Percentiles rank a stretch among this genome's conserved stretches.
These are phyloP conservation scores for Seiridium unicorne DNA, from an alignment of 2,329 filamentous ascomycete species.

Conservation along the genomic window DNA sequence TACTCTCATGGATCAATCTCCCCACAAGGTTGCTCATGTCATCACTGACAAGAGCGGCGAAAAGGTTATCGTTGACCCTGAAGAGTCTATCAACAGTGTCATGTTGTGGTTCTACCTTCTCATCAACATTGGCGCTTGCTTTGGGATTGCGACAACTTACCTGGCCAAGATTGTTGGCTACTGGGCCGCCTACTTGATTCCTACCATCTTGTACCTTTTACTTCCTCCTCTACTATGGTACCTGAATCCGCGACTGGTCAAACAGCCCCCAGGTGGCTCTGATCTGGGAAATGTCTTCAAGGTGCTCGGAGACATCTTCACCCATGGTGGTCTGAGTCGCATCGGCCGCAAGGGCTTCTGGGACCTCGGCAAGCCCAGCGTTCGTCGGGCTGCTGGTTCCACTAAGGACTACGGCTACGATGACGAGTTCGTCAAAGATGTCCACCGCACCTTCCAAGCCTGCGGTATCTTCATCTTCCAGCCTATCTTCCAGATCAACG, in stretches of 20 bases:
- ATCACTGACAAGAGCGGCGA: conserved; percentile 53
- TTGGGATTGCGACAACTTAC: conserved; percentile 49
- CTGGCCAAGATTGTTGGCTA: conserved; percentile 47
- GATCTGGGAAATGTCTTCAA: conserved; percentile 48
- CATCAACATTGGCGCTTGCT: conserved; percentile 51
- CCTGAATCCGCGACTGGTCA: conserved; percentile 56
- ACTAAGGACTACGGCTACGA: conserved; percentile 47
- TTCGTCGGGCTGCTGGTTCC: conserved; percentile 38
- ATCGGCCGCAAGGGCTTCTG: conserved; percentile 42
- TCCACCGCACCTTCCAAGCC: conserved; percentile 51
- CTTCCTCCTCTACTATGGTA: conserved; percentile 58
- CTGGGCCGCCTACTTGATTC: conserved; percentile 44
- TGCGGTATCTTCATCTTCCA: conserved; percentile 50
- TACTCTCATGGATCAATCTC: conserved; percentile 66
- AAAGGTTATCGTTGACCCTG: conserved; percentile 65
- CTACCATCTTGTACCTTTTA: conserved; percentile 52
- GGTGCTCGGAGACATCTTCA: conserved; percentile 34
- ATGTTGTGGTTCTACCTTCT: conserved; percentile 62
- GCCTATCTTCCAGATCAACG: conserved; percentile 30
- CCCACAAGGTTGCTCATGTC: conserved; percentile 52
- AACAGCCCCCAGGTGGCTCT: conserved; percentile 62
- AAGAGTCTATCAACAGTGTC: conserved; percentile 61
- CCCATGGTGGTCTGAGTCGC: conserved; percentile 23
- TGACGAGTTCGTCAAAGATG: conserved; percentile 62
- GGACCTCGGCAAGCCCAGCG: conserved; percentile 53